These are phyloP conservation scores for Torulaspora delbrueckii DNA, from an alignment of 805 yeast species.

Conservation along the genomic window DNA sequence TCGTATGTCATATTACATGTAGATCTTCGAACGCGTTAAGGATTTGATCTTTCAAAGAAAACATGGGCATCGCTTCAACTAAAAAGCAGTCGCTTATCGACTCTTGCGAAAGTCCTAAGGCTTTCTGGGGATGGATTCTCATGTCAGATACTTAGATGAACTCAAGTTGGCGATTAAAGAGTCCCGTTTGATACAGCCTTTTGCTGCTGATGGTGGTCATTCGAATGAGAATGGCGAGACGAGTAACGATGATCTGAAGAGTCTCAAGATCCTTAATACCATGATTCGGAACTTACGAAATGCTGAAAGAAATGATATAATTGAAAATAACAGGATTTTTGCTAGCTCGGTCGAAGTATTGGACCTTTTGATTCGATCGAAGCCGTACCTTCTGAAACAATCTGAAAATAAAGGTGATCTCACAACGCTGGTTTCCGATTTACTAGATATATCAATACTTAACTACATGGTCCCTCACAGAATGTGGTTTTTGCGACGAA, in stretches of 20 bases:
- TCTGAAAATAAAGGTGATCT: constrained; percentile 15
- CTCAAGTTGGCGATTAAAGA: constrained; percentile 28
- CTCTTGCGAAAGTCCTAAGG: background rate
- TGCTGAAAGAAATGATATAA: constrained; percentile 5
- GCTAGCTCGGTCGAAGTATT: constrained; percentile 27
- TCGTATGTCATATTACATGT: background rate
- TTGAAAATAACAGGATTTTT: constrained; percentile 23
- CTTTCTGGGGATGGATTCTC: constrained; percentile 23
- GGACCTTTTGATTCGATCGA: constrained; percentile 23
- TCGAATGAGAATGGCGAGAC: background rate
- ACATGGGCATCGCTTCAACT: background rate
- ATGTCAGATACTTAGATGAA: constrained; percentile 30
- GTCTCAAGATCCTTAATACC: constrained; percentile 21
- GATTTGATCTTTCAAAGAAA: background rate
- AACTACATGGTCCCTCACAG: constrained; percentile 17
- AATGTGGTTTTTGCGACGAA: constrained; percentile 28
- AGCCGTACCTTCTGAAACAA: constrained; percentile 19
- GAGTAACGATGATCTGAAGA: constrained; percentile 11
- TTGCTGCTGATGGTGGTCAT: background rate
- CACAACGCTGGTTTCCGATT: constrained; percentile 14
- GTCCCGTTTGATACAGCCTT: constrained; percentile 4
- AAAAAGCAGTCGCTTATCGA: background rate
- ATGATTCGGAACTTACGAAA: constrained; percentile 21
- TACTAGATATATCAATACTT: constrained; percentile 15
- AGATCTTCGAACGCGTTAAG: background rate